Percentiles rank a stretch among this genome's conserved stretches.
These are phyloP conservation scores for Clavispora phyllophila DNA, from an alignment of 805 yeast species.

Conservation along the genomic window DNA sequence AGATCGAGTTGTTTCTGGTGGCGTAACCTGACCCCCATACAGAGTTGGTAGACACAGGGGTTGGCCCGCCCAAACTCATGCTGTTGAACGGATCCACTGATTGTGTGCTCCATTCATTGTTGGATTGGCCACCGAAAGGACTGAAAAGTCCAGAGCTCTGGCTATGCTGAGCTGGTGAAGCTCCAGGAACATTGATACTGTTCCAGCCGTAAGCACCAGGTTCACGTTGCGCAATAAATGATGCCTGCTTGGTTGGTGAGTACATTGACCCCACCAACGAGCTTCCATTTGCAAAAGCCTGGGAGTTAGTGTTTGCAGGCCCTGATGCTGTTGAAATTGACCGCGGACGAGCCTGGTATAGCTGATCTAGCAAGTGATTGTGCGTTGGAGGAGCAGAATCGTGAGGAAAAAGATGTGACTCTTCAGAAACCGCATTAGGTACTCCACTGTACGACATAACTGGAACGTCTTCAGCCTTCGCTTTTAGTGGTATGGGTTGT, in stretches of 20 bases:
- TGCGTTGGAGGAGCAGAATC: conserved; percentile 7
- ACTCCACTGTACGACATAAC: background rate
- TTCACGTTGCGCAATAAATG: background rate
- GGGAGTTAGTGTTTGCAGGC: background rate
- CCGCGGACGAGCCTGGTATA: conserved; percentile 30
- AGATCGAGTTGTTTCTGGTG: conserved; percentile 24
- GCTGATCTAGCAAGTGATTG: conserved; percentile 29
- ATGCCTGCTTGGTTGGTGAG: background rate
- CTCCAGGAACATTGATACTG: background rate
- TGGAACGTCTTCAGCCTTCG: background rate
- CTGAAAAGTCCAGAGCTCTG: background rate
- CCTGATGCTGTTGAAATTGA: conserved; percentile 11
- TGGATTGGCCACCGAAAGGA: background rate
- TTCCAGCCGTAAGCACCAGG: background rate
- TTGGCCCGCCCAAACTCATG: too few relatives aligned
- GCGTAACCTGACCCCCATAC: conserved; percentile 1
- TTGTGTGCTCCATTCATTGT: background rate
- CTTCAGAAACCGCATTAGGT: background rate
- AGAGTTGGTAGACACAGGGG: background rate
- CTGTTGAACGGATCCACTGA: background rate
- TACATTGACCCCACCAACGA: background rate
- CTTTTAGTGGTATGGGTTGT: too few relatives aligned
- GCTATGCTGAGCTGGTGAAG: background rate
- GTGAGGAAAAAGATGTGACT: background rate
- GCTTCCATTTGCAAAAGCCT: background rate